These are phyloP conservation scores for Antitrichia curtipendula DNA, from an alignment of 225 moss, liverwort and hornwort species.

Conservation along the genomic window DNA sequence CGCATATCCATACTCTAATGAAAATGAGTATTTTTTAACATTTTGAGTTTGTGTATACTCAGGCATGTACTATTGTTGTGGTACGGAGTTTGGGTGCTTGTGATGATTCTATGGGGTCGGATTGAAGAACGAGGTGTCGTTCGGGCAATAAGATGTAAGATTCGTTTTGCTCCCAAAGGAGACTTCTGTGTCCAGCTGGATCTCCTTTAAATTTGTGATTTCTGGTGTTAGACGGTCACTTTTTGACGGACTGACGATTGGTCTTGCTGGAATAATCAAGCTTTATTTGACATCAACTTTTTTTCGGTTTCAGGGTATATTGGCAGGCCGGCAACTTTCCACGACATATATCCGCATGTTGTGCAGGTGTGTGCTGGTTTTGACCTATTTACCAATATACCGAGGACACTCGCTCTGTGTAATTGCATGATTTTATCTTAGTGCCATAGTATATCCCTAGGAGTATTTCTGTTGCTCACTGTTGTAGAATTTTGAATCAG, in stretches of 20 bases:
- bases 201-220: background rate
- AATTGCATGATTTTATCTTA: background rate
- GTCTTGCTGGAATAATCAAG: background rate
- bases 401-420: background rate
- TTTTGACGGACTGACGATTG: background rate
- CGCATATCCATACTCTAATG: background rate
- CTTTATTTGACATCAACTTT: background rate
- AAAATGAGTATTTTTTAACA: background rate
- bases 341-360: constrained; percentile 74
- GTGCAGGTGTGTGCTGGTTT: constrained; percentile 42
- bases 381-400: background rate
- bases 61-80: constrained; percentile 83
- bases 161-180: background rate
- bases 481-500: background rate
- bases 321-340: constrained; percentile 53
- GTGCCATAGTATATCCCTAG: no score
- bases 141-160: constrained; percentile 65
- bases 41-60: background rate
- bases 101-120: constrained; percentile 66
- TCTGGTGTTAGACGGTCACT: background rate
- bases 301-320: constrained; percentile 49
- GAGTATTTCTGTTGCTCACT: background rate
- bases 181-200: background rate
- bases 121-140: constrained; percentile 57
- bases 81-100: constrained; percentile 79